Evolutionary conservation across 106 monocot genomes (phyloP).

Genomic region (Hemerocallis citrina): DNA sequence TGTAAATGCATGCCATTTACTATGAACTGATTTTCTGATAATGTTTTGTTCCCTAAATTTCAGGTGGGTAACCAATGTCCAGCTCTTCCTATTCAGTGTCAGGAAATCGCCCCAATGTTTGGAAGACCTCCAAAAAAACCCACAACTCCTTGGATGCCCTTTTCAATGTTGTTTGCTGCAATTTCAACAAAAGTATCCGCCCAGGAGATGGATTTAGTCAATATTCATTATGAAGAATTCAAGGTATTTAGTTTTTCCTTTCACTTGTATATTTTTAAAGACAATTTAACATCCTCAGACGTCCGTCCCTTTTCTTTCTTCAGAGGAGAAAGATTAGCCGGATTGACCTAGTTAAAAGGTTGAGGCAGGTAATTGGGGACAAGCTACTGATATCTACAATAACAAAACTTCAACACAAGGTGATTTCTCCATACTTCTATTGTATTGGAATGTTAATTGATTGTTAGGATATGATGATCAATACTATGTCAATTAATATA

Average conservation of each 20-base stretch:
- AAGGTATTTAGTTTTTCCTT: conserved; percentile 40
- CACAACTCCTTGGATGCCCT: conserved; percentile 87
- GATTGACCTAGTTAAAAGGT: conserved; percentile 62
- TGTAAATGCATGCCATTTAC: neutral
- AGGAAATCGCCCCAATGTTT: conserved; percentile 8
- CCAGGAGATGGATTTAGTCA: conserved; percentile 69
- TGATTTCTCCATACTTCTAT: conserved; percentile 6
- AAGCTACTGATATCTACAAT: conserved; percentile 78
- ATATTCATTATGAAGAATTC: conserved; percentile 62
- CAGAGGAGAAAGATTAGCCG: conserved; percentile 64
- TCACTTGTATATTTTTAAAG: neutral
- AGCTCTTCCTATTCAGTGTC: conserved; percentile 7
- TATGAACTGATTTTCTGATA: neutral
- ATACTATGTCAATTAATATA: neutral
- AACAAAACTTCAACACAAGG: conserved; percentile 78
- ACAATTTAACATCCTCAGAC: too few species aligned
- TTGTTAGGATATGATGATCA: neutral
- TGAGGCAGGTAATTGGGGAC: conserved; percentile 74
- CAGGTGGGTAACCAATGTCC: conserved; percentile 15
- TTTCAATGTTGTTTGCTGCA: conserved; percentile 85
- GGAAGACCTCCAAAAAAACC: conserved; percentile 25
- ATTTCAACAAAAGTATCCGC: conserved; percentile 71
- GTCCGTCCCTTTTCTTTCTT: neutral
- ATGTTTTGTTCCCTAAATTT: neutral
- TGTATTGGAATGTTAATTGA: neutral